phyloP scores from a whole-genome alignment of 306 rosid species.

The Vigna radiata region DNA sequence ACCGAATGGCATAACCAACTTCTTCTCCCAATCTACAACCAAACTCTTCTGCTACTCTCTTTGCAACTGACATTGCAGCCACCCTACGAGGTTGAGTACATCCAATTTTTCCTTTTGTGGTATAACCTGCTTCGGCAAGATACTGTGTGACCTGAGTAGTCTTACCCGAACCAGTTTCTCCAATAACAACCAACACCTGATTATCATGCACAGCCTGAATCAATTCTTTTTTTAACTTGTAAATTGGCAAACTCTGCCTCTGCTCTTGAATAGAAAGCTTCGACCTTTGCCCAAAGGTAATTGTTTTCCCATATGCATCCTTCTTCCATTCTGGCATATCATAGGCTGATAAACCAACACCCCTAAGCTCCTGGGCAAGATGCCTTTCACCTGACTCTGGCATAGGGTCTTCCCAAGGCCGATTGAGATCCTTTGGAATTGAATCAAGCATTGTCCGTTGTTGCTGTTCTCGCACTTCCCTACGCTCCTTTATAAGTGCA shows the following conservation, averaged over 20 bases:
- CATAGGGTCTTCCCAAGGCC: conserved; percentile 98
- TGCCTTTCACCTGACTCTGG: conserved; percentile 90
- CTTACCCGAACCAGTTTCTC: conserved; percentile 95
- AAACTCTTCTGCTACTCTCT: conserved; percentile 91
- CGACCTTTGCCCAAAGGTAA: conserved; percentile 86
- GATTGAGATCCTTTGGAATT: conserved; percentile 94
- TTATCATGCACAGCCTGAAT: conserved; percentile 83
- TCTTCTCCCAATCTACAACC: conserved; percentile 91
- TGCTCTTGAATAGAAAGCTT: conserved; percentile 89
- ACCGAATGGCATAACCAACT: conserved; percentile 91
- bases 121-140: conserved; percentile 88
- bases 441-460: conserved; percentile 92
- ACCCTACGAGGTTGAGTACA: conserved; percentile 96
- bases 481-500: conserved; percentile 90
- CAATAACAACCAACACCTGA: conserved; percentile 82
- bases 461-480: conserved; percentile 90
- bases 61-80: conserved; percentile 92
- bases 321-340: conserved; percentile 97
- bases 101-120: conserved; percentile 80
- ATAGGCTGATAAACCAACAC: conserved; percentile 89
- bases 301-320: conserved; percentile 87
- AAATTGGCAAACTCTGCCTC: conserved; percentile 82
- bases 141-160: conserved; percentile 94
- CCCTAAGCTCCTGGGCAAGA: conserved; percentile 93
- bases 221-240: conserved; percentile 80